phyloP scores from a whole-genome alignment of 306 rosid genomes.

The Rubus parviflorus region DNA sequence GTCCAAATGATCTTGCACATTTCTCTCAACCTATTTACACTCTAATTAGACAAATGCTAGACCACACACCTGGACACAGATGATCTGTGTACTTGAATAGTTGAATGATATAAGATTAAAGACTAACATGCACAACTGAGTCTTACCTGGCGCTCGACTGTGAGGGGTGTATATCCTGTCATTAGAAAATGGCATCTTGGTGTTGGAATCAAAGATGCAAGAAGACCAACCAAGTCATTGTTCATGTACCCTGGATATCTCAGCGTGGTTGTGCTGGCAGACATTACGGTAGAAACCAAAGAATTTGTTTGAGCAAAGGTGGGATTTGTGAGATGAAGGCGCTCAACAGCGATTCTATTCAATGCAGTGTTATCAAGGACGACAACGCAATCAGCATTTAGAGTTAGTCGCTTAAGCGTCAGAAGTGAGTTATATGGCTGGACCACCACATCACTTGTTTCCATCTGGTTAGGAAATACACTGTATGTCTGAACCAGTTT shows the following conservation, averaged over 20 bases:
- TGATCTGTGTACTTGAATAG: neutral
- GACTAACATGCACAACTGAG: slow-evolving; percentile 3
- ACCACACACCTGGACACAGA: neutral
- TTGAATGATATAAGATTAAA: neutral
- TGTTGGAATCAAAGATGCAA: slow-evolving; percentile 94
- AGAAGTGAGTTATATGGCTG: slow-evolving; percentile 98
- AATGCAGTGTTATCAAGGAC: slow-evolving; percentile 98
- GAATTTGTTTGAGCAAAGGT: slow-evolving; percentile 98
- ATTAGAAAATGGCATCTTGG: slow-evolving; percentile 98
- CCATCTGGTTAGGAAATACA: slow-evolving; percentile 99
- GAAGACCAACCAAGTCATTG: slow-evolving; percentile 98
- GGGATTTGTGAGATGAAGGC: slow-evolving; percentile 96
- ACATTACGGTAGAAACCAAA: slow-evolving; percentile 96
- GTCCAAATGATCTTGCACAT: neutral
- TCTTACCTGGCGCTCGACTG: slow-evolving; percentile 95
- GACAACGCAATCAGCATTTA: slow-evolving; percentile 98
- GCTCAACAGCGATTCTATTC: slow-evolving; percentile 94
- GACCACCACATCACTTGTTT: slow-evolving; percentile 98
- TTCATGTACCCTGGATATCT: slow-evolving; percentile 99
- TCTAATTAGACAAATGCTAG: neutral
- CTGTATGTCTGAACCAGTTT: slow-evolving; percentile 97
- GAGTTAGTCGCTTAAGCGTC: slow-evolving; percentile 90
- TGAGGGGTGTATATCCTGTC: slow-evolving; percentile 98
- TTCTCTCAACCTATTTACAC: neutral
- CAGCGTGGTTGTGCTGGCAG: slow-evolving; percentile 96